Evolutionary conservation across 768 basidiomycete species (phyloP).

Genomic region (Naganishia antarctica): DNA sequence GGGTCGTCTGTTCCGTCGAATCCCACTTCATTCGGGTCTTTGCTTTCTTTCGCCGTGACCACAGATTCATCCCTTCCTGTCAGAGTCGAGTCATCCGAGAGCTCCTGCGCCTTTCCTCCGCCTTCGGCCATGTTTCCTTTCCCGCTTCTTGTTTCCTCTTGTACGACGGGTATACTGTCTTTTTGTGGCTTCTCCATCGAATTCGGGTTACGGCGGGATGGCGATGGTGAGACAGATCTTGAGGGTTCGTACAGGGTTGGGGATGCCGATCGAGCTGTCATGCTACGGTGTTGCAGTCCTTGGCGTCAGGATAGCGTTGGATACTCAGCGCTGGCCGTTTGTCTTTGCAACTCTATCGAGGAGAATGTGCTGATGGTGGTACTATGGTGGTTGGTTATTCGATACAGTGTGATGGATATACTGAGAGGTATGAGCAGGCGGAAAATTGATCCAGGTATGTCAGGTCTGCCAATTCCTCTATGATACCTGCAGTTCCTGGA

Average conservation of each 20-base stretch:
- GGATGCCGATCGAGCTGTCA: neutral
- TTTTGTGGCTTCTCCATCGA: neutral
- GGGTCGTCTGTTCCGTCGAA: conserved; percentile 38
- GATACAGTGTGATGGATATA: too few species aligned
- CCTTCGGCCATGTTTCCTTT: neutral
- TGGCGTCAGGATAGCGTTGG: too few species aligned
- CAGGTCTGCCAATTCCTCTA: too few species aligned
- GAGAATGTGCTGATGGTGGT: too few species aligned
- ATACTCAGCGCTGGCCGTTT: too few species aligned
- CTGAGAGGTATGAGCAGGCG: too few species aligned
- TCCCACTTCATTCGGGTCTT: conserved; percentile 24
- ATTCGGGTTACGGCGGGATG: neutral
- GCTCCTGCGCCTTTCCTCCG: neutral
- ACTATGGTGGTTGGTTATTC: too few species aligned
- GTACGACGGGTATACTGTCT: neutral
- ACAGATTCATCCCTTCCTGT: neutral
- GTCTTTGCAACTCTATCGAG: too few species aligned
- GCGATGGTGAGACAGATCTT: neutral
- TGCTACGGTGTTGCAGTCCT: neutral
- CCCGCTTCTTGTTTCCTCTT: neutral
- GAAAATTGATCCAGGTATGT: too few species aligned
- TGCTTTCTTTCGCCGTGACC: neutral
- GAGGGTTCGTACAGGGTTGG: neutral
- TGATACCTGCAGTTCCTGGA: too few species aligned
- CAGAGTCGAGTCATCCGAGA: conserved; percentile 1